Percentiles rank a stretch among this genome's conserved stretches.
Evolutionary conservation across 441 rosid genomes (phyloP).

Genomic region (Populus hybrid): DNA sequence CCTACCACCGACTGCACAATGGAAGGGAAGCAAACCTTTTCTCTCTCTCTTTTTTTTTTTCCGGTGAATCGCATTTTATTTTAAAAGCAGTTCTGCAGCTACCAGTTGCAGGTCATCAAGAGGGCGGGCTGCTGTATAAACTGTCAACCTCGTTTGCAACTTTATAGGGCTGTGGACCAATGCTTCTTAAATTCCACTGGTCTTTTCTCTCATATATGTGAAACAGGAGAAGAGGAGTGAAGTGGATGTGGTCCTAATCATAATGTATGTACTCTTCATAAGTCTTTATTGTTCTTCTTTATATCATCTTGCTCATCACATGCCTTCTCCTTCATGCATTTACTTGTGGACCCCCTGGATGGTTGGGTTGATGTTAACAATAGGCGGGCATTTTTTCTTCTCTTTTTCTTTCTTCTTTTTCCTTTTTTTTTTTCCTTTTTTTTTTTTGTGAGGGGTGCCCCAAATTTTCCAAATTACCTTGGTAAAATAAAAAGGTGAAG

Average conservation of each 20-base stretch:
- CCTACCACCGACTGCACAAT: neutral
- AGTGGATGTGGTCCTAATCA: conserved; percentile 54
- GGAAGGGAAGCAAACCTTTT: neutral
- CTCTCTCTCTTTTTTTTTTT: too few relatives aligned
- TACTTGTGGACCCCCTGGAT: conserved; percentile 55
- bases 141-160: conserved; percentile 69
- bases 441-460: neutral
- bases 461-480: conserved; percentile 1
- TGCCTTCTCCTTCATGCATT: conserved; percentile 55
- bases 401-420: too few relatives aligned
- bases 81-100: conserved; percentile 2
- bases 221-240: conserved; percentile 12
- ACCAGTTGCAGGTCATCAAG: conserved; percentile 20
- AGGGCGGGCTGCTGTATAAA: conserved; percentile 40
- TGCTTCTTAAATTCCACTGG: conserved; percentile 72
- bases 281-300: conserved; percentile 61
- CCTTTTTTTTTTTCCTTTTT: neutral
- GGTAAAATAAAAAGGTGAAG: neutral
- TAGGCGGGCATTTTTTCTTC: neutral
- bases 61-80: too few relatives aligned
- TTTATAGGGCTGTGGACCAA: conserved; percentile 73
- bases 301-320: conserved; percentile 67
- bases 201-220: conserved; percentile 22
- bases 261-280: conserved; percentile 43
- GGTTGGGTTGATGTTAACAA: conserved; percentile 55